Base-by-base conservation (phyloP, 768 basidiomycete species). In the Psilocybe sp. region DNA sequence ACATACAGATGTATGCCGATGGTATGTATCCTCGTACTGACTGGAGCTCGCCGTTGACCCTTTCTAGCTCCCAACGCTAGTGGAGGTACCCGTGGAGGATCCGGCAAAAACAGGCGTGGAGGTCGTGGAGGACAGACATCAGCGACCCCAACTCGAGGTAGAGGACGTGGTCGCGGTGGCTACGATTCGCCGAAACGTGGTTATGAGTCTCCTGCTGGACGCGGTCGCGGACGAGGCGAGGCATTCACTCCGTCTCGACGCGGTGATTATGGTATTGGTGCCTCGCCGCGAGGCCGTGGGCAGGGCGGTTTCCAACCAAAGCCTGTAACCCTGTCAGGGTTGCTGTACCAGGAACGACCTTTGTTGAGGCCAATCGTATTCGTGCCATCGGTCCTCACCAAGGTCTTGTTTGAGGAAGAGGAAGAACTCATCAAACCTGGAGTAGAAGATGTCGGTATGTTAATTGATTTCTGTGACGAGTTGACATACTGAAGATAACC, bases 331-430 rank as follows among this genome's bases (percentile, higher is more conserved):
- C 70, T 86, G 14, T 86, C 85, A 1, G 74, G 70, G 18, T 58
- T 84, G 38, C 68, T 87, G 7, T 73, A 78, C 51, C 66, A 75
- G 19, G 78, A 81, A 35, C 69, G 89, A 23, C 87, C 86, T 1
- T 69, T 82, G 0, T 70, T 91, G 14, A 71, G 72, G n/a, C 89
- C 89, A 0, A 69, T 92, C 55, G 67, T 68, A 11, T 92, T 92
- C 55, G 87, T 92, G 11, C 81, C 72, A 14, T 81, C 85, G 0
- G 70, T 74, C 10, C 45, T 75, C 38, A 80, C 77, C 1, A 77
- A 46, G 64, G 76, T 60, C 48, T 75, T 71, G 68, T 92, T 80
- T 46, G 59, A 75, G 53, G 67, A 74, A 54, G 76, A 85, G 40
- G 76, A 87, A 37, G 87, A 88, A 7, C 65, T 89, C 12, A 62